Evolutionary conservation across 495 filamentous ascomycete genomes (phyloP), one percentile per base, ranked within the genome.

Genomic region (Antarctomyces pellizariae): DNA sequence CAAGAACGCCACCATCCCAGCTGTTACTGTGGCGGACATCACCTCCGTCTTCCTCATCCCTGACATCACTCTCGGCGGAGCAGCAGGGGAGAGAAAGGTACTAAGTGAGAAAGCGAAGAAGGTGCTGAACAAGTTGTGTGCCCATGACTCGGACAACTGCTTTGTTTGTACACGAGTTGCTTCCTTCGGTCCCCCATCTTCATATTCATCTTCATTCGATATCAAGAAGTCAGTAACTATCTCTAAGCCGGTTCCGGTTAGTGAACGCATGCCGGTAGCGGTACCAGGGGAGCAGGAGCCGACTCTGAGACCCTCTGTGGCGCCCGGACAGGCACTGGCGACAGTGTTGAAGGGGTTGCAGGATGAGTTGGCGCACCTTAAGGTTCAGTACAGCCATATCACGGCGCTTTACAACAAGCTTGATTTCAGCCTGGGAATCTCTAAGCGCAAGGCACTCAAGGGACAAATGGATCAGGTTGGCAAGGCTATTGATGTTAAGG

Each of bases 351-450:
- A 86, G 45, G 59, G 57, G 11, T 54, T 91, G 9, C 53, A 75
- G 28, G 82, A 91, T 46, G 89, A 97, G 41, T 59, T 86, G 25
- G 57, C 62, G 2, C 78, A 91, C 46, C 48, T 91, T 16, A 75
- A 77, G 46, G 54, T 72, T 44, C 58, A 72, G 29, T 56, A 77
- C 4, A 45, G 54, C 5, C 44, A 48, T 13, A 54, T 66, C 30
- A 63, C 74, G 32, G 52, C 46, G 0, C 41, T 54, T 1, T 83
- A 80, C 48, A 65, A 73, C 37, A 53, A 54, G 20, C 61, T 70
- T 17, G 71, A 92, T 42, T 62, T 67, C 14, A 63, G 72, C 11
- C 43, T 78, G 16, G 60, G 62, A 34, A 75, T 70, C 42, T 61
- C 67, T 20, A 61, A 70, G 38, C 63, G 83, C 26, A 71, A 71